Base-by-base conservation (phyloP, 306 rosid genomes). In the Gleditsia sinensis region DNA sequence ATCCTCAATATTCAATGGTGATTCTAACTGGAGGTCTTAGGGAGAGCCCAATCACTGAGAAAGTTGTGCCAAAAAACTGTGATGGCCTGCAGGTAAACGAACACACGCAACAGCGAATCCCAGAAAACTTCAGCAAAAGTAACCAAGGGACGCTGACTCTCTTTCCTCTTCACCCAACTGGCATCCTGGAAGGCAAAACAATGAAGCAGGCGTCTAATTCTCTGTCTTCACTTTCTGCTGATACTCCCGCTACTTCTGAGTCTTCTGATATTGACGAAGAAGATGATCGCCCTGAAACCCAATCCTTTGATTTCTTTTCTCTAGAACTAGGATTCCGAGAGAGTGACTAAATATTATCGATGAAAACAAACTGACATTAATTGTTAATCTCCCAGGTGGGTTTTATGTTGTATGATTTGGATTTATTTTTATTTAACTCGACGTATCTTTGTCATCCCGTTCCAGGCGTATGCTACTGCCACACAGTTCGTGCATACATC, bases 91-190 rank as follows among this genome's bases (percentile, higher is more conserved):
- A 36, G 7, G 45, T 30, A 39, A 48, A 48, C 37, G 19, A 69
- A 24, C 64, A 3, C 32, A 1, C 36, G 21, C 77, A 62, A 10
- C 74, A 69, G 6, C 40, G 13, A 28, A 17, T 39, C 25, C 8
- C 27, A 0, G 56, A 33, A 43, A 37, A 66, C 19, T 1, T 7
- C 13, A n/a, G 36, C 53, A 24, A 21, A 30, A 65, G 14, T 30
- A 51, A 23, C 57, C 80, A 67, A 0, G 75, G 83, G 63, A 83
- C 93, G 9, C 79, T 88, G 69, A 25, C 88, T 7, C 85, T 91
- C 20, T 91, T 91, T 75, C 96, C 93, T 14, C 59, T 83, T 30
- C 83, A 79, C 32, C 93, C 96, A 24, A 86, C 93, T 0, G 85
- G 90, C 14, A 67, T 79, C 77, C 62, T 81, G 64, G 78, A 78